Evolutionary conservation across 495 filamentous ascomycete genomes (phyloP), one percentile per base, ranked within the genome.

Genomic region (Aspergillus heteromorphus): DNA sequence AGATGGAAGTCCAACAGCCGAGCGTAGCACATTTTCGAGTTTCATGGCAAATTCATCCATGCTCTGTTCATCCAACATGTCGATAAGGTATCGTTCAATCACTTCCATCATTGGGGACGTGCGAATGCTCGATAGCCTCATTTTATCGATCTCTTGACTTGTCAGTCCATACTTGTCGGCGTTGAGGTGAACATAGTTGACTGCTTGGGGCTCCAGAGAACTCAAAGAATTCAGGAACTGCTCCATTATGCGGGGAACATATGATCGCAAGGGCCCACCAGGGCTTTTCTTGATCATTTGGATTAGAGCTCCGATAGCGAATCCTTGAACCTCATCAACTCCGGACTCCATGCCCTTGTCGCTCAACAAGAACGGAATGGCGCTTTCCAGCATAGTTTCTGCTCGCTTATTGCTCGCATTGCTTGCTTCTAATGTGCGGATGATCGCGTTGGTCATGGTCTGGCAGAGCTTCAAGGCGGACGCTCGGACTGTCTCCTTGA

Each of bases 151-250:
- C 59, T 82, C 70, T 51, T 95, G 87, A n/a, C 82, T 79, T 0
- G 85, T 90, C 17, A 91, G 74, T 49, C 89, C 87, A 59, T 96
- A 95, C 54, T 92, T 91, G 31, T 86, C 83, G 0, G 89, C 88
- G 59, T 93, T 91, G 56, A 96, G 82, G 71, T 95, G 91, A 51
- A 95, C 74, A 64, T 96, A 97, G 61, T 97, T 96, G 62, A 97
- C 81, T 9, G 78, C 83, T 56, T 95, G 86, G 0, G 84, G 87
- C 71, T 98, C 93, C 27, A 97, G 73, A 1, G 89, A 89, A 64
- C 88, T 96, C 13, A 97, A 74, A 7, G 92, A 79, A 10, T 81
- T 83, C 10, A 98, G 73, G 29, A 92, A 81, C 54, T 88, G 87
- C 47, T 91, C 87, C 9, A 96, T 79, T 41, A 97, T 84, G 30